phyloP scores from a whole-genome alignment of 352 stramenopile species.

The Nannochloropsis limnetica region DNA sequence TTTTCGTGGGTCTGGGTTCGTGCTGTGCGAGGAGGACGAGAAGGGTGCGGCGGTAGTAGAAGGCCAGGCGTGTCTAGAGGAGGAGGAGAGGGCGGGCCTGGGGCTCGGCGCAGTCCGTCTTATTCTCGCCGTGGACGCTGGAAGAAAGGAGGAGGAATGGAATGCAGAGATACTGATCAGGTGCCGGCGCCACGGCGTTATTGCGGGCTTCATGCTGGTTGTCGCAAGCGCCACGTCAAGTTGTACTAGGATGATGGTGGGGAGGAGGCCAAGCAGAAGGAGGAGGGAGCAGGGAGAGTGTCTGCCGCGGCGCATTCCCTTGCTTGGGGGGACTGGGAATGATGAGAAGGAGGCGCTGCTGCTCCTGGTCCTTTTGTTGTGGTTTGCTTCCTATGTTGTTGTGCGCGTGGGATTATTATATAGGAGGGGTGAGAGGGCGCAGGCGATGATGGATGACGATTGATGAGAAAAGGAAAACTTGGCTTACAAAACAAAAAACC shows the following conservation, averaged over 20 bases:
- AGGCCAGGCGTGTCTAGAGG: not conserved
- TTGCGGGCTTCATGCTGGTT: not conserved
- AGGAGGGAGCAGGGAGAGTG: not conserved
- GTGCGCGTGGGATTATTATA: not conserved
- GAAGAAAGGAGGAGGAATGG: not conserved
- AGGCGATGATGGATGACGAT: not conserved
- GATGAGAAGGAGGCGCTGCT: not conserved
- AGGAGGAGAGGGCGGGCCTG: not conserved
- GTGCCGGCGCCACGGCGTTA: not conserved
- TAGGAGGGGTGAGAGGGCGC: not conserved
- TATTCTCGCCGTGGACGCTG: not conserved
- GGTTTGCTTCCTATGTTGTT: not conserved
- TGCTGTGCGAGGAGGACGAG: not conserved
- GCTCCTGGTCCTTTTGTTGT: not conserved
- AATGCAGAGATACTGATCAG: not conserved
- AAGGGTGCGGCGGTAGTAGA: not conserved
- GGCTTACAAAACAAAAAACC: not conserved
- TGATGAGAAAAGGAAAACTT: not conserved
- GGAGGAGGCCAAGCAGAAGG: slow-evolving; percentile 23
- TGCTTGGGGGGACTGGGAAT: not conserved
- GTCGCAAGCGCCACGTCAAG: slow-evolving; percentile 7
- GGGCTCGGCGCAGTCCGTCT: not conserved
- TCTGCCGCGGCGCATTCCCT: slow-evolving; percentile 17
- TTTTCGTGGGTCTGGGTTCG: not conserved
- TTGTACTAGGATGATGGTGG: slow-evolving; percentile 6